These are phyloP conservation scores for Panaeolus papilionaceus DNA, from an alignment of 768 basidiomycete genomes.

Conservation along the genomic window DNA sequence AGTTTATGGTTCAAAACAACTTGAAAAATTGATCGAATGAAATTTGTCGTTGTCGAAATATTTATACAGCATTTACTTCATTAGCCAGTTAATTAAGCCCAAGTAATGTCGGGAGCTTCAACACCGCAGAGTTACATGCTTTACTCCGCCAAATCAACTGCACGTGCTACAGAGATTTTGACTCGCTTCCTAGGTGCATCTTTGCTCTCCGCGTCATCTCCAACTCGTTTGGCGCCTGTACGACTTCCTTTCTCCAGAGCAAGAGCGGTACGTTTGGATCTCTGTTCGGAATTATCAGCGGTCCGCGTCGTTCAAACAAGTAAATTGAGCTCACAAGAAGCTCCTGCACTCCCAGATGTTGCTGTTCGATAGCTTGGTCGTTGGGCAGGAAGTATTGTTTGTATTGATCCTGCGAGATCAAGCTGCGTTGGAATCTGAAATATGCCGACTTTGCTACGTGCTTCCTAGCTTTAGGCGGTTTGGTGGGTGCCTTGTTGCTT, in stretches of 20 bases:
- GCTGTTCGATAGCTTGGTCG: conserved; percentile 60
- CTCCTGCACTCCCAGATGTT: conserved; percentile 64
- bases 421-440: conserved; percentile 54
- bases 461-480: conserved; percentile 46
- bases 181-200: conserved; percentile 57
- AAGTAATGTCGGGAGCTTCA: conserved; percentile 16
- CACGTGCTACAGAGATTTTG: conserved; percentile 74
- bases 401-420: conserved; percentile 54
- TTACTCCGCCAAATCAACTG: conserved; percentile 79
- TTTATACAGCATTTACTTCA: background rate
- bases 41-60: background rate
- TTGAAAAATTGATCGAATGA: too few species aligned
- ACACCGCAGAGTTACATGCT: background rate
- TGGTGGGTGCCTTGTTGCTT: conserved; percentile 46
- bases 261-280: conserved; percentile 23
- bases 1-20: too few species aligned
- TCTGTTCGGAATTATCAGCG: conserved; percentile 43
- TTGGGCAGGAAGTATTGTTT: conserved; percentile 71
- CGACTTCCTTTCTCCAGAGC: conserved; percentile 6
- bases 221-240: conserved; percentile 26
- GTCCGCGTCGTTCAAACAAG: conserved; percentile 14
- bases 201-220: conserved; percentile 29
- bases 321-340: conserved; percentile 27
- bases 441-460: conserved; percentile 64
- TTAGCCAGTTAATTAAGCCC: too few species aligned